Percentiles rank a stretch among this genome's conserved stretches.
Conservation (phyloP, 306 rosid species). For the Senna tora region DNA sequence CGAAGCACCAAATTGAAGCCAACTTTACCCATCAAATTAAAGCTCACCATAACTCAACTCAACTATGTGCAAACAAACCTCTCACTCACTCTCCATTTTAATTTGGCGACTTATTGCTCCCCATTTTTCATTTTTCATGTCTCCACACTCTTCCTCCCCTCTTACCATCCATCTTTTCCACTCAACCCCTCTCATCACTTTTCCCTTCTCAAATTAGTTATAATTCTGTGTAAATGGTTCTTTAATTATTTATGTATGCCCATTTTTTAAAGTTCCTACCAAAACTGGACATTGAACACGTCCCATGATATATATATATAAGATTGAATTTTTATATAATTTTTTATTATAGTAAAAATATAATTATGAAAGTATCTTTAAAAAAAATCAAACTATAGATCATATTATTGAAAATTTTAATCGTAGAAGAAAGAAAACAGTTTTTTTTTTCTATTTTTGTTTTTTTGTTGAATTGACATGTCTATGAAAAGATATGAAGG, state of each 20-base stretch:
- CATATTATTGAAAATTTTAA: too few species aligned
- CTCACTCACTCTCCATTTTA: slow-evolving; percentile 49
- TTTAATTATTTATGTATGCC: too few species aligned
- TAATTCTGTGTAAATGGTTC: too few species aligned
- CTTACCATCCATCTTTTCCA: neutral
- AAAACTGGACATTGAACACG: neutral
- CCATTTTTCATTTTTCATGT: slow-evolving; percentile 32
- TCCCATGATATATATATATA: neutral
- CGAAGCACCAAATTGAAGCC: slow-evolving; percentile 65
- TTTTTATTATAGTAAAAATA: too few species aligned
- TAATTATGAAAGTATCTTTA: too few species aligned
- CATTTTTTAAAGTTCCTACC: neutral
- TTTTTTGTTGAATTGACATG: too few species aligned
- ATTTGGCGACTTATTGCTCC: slow-evolving; percentile 32
- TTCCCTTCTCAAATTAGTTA: neutral
- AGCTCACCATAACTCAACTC: slow-evolving; percentile 47
- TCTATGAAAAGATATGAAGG: slow-evolving; percentile 36
- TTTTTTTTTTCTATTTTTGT: too few species aligned
- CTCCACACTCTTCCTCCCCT: slow-evolving; percentile 9
- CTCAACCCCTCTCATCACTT: neutral
- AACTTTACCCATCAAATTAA: slow-evolving; percentile 55
- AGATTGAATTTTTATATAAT: too few species aligned
- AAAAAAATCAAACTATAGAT: too few species aligned
- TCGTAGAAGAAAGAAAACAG: too few species aligned
- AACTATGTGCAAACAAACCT: slow-evolving; percentile 61